Conservation (phyloP, 768 basidiomycete species). For the Kwoniella pini region DNA sequence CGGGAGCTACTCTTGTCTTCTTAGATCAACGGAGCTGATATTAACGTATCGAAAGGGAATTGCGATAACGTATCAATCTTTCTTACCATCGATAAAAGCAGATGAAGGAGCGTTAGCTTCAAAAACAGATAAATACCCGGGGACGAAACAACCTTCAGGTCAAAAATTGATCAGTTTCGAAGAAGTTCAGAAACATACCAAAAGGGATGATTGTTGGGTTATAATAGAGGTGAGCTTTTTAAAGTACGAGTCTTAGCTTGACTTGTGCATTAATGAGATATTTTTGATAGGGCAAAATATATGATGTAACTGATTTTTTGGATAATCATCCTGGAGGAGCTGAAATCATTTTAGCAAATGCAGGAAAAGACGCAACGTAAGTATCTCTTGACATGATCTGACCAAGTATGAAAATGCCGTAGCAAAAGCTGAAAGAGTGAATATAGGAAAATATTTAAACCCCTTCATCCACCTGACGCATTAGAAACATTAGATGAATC, state of each 20-base stretch:
- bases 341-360: conserved; percentile 49
- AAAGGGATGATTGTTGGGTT: conserved; percentile 92
- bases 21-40: background rate
- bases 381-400: conserved; percentile 9
- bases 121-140: conserved; percentile 22
- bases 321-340: conserved; percentile 54
- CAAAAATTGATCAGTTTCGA: conserved; percentile 57
- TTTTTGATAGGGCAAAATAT: conserved; percentile 42
- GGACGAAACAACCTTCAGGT: conserved; percentile 39
- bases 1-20: too few relatives aligned
- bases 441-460: conserved; percentile 52
- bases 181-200: conserved; percentile 64
- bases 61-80: conserved; percentile 4
- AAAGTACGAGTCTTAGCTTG: background rate
- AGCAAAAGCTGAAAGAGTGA: too few relatives aligned
- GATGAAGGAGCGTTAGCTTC: conserved; percentile 11
- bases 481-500: conserved; percentile 49
- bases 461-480: conserved; percentile 55
- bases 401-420: too few relatives aligned
- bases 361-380: conserved; percentile 56
- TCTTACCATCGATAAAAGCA: conserved; percentile 12
- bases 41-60: background rate
- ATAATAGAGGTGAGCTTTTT: conserved; percentile 65
- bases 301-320: conserved; percentile 56
- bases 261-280: background rate